These are phyloP conservation scores for Trichosporon ovoides DNA, from an alignment of 1,284 basidiomycete species.

Conservation along the genomic window DNA sequence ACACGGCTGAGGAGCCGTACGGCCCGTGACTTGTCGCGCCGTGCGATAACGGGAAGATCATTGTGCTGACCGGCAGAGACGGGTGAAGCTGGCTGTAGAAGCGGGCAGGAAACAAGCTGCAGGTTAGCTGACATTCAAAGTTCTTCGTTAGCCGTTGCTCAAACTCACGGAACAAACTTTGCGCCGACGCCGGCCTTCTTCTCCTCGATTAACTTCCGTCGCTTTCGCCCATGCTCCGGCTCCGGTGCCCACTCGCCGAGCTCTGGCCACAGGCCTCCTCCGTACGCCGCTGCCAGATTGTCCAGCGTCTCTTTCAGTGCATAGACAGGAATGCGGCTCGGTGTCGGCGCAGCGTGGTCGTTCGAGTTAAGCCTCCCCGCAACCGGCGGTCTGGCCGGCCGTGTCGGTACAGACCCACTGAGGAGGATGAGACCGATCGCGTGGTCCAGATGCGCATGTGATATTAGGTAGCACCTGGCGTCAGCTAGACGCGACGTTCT, in stretches of 20 bases:
- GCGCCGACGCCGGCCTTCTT: slow-evolving; percentile 26
- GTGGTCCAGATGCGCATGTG: slow-evolving; percentile 49
- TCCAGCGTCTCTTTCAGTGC: slow-evolving; percentile 37
- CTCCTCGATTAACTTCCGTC: slow-evolving; percentile 11
- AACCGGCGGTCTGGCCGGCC: slow-evolving; percentile 1
- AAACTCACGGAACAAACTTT: slow-evolving; percentile 35
- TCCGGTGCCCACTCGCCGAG: slow-evolving; percentile 38
- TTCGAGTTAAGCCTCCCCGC: background rate
- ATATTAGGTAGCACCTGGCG: slow-evolving; percentile 45
- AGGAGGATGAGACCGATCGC: slow-evolving; percentile 42
- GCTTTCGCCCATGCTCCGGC: slow-evolving; percentile 12
- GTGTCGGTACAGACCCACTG: slow-evolving; percentile 41
- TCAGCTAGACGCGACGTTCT: background rate
- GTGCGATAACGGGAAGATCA: slow-evolving; percentile 41
- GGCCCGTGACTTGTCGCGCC: slow-evolving; percentile 39
- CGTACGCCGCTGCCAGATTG: slow-evolving; percentile 36
- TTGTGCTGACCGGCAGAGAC: slow-evolving; percentile 32
- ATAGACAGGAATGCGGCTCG: slow-evolving; percentile 36
- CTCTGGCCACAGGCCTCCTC: slow-evolving; percentile 47
- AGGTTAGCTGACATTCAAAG: too few relatives aligned
- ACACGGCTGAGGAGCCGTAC: slow-evolving; percentile 45
- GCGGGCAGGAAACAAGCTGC: background rate
- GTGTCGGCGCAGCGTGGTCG: slow-evolving; percentile 7
- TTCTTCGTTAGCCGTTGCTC: too few relatives aligned
- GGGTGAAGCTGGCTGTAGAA: slow-evolving; percentile 31